phyloP scores from a whole-genome alignment of 2,329 filamentous ascomycete species.

The Ceratocystis papillata region DNA sequence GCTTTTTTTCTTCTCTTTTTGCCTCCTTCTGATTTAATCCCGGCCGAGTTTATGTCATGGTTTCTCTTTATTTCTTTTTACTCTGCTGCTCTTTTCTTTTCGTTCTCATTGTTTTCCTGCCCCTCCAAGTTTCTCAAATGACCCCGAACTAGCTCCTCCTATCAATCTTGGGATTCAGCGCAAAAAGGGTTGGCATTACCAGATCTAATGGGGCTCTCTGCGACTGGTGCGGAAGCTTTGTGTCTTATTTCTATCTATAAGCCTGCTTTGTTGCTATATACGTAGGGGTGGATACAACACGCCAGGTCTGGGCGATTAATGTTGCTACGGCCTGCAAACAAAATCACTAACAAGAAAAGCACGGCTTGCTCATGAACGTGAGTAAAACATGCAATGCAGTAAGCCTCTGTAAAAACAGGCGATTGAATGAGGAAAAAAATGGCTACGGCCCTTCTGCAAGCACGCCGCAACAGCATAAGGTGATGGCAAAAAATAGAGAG shows the following conservation, averaged over 20 bases:
- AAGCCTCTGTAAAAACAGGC: background rate
- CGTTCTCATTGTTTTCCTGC: background rate
- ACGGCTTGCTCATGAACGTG: background rate
- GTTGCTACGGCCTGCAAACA: background rate
- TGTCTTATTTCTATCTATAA: slow-evolving; percentile 7
- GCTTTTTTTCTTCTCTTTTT: background rate
- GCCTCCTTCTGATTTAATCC: background rate
- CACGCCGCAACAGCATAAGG: background rate
- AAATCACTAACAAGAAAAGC: slow-evolving; percentile 3
- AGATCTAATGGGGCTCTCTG: background rate
- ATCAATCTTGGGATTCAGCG: background rate
- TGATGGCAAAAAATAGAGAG: background rate
- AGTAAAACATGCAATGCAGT: background rate
- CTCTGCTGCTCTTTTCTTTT: background rate
- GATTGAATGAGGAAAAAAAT: background rate
- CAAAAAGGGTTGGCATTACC: slow-evolving; percentile 5
- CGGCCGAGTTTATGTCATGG: slow-evolving; percentile 6
- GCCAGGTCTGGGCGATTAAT: background rate
- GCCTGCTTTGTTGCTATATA: background rate
- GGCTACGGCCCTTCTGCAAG: background rate
- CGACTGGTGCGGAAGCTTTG: slow-evolving; percentile 10
- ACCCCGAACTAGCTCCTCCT: background rate
- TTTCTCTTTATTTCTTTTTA: background rate
- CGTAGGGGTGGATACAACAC: background rate
- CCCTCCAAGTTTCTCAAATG: background rate